Base-by-base conservation (phyloP, 495 filamentous ascomycete species). In the Aspergillus sclerotioniger region DNA sequence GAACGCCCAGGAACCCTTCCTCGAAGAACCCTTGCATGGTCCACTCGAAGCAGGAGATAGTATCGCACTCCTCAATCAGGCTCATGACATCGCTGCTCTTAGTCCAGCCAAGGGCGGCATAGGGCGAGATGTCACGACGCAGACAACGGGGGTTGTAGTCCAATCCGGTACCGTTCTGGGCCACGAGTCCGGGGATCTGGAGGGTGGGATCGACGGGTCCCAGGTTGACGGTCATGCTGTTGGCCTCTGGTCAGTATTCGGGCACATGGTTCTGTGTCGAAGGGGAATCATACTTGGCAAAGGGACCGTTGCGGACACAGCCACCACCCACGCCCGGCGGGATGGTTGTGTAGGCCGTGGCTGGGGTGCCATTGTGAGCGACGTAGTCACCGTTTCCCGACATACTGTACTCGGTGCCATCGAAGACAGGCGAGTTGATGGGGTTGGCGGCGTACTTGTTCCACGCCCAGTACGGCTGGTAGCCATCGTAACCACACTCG, bases 401-500 rank as follows among this genome's bases (percentile, higher is more conserved):
- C 65, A 88, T 74, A 51, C 75, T 81, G 28, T 72, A 78, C 28
- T 63, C 75, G 51, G 73, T 78, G 12, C 85, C 83, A 58, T 87
- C 80, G 56, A 87, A 86, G 51, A 88, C 70, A 31, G 82, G 78
- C 13, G 82, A 87, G 32, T 73, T 74, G n/a, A 70, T 66, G 5
- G 83, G 80, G 55, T 73, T 72, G 0, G 57, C 47, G n/a, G 77
- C 76, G 54, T 76, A 78, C 52, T 77, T 70, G 21, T 74, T 64
- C 85, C 85, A 89, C 68, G 86, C 75, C 83, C 83, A 86, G 71
- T 84, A 86, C 13, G 61, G 61, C 25, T 59, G 57, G 25, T 59
- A 54, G 48, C 84, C 85, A 2, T 64, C 79, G 61, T 87, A 90
- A 35, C 84, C 85, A 60, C 87, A 90, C 60, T 90, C 87, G 12